Base-by-base conservation (phyloP, 2,329 filamentous ascomycete species). In the Colletotrichum spinosum region DNA sequence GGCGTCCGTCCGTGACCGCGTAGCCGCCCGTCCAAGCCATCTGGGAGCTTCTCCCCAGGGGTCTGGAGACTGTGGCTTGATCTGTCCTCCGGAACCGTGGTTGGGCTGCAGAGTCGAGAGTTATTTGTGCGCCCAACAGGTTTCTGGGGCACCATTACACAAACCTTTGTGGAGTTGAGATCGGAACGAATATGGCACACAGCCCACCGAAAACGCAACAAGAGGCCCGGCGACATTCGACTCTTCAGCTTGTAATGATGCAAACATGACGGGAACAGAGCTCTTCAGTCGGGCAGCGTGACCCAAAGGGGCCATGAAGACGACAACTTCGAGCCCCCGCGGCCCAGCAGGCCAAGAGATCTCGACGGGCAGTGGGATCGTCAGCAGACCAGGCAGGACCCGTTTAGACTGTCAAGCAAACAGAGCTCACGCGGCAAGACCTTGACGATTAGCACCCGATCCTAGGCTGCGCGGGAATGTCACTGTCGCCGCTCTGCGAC, bases 1-100 rank as follows among this genome's bases (percentile, higher is more conserved):
- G 64, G 49, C 60, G 60, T 67, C 25, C 44, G 44, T 60, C 51
- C n/a, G 50, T 62, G 54, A 66, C 58, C 46, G 57, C 54, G 13
- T 55, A 65, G 60, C 25, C 49, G 48, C 54, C 25, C 42, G 45
- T 15, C 38, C 34, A 58, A 49, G 12, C 59, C 55, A 41, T 41
- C 50, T 51, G 12, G 38, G 25, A 25, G 25, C 25, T 44, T 54
- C 64, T 44, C 55, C 64, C 64, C 42, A 65, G 34, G 37, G 64
- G 25, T 5, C 12, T 46, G 13, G 39, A 54, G 60, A 55, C 34
- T 45, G 65, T 60, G 61, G 61, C 60, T 60, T 67, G 60, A 58
- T 48, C 44, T 52, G 49, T 25, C 55, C 10, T 60, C 44, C 39
- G 49, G 11, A 35, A 55, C 9, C 15, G 44, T 51, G 41, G 65